phyloP scores from a whole-genome alignment of 192 early-diverging fungal genomes.

The Linderina pennispora region DNA sequence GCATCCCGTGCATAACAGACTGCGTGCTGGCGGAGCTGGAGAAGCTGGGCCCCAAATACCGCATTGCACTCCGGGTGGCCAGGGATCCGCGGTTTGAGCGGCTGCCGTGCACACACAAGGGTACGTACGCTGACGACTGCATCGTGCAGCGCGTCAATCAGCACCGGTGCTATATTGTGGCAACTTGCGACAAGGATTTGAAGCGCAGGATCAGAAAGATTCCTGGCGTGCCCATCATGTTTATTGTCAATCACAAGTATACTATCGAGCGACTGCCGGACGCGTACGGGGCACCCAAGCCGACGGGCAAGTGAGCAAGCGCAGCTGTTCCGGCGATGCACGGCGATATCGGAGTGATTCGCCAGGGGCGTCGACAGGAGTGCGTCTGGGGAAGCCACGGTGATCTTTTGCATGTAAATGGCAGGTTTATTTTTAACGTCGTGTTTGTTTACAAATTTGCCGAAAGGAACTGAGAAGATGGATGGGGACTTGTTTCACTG shows the following conservation, averaged over 20 bases:
- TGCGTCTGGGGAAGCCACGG: too few species aligned
- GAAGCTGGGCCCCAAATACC: slow-evolving; percentile 93
- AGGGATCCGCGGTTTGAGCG: slow-evolving; percentile 97
- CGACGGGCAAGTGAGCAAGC: too few species aligned
- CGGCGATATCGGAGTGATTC: too few species aligned
- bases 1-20: slow-evolving; percentile 95
- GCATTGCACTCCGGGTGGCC: slow-evolving; percentile 88
- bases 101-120: slow-evolving; percentile 93
- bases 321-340: too few species aligned
- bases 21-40: slow-evolving; percentile 99
- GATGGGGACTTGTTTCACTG: too few species aligned
- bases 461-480: too few species aligned
- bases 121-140: slow-evolving; percentile 99
- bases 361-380: too few species aligned
- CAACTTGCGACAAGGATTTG: slow-evolving; percentile 95
- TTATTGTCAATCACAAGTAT: slow-evolving; percentile 83
- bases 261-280: slow-evolving; percentile 94
- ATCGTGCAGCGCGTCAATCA: slow-evolving; percentile 87
- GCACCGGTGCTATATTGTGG: slow-evolving; percentile 97
- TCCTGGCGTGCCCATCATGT: slow-evolving; percentile 98
- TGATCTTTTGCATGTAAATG: too few species aligned
- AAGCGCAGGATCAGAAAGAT: slow-evolving; percentile 93
- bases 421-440: too few species aligned
- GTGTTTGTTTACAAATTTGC: too few species aligned
- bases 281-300: slow-evolving; percentile 35